Evolutionary conservation across 179 eudicot genomes (phyloP), one percentile per base, ranked within the genome.

Genomic region (Spinacia oleracea): DNA sequence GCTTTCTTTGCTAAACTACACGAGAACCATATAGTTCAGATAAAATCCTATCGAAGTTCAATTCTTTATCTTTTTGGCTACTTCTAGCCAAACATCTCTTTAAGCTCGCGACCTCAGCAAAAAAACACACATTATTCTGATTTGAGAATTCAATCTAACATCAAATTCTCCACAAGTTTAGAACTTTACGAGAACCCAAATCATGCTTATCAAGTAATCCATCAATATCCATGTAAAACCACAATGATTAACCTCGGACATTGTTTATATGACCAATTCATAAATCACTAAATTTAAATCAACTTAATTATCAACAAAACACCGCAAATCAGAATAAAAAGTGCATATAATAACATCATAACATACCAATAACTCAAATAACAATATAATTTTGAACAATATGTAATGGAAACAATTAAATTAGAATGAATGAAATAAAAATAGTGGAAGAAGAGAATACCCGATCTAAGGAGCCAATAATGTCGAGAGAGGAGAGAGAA

Each of bases 401-500:
- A 45, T 35, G 64, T 20, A 76, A 65, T 14, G 27, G 18, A 9
- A n/a, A 15, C 9, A 38, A 66, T 48, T 20, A 46, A 11, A 32
- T 20, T 21, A 7, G n/a, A 31, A 75, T 60, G 14, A 56, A 53
- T 53, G 23, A 53, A 53, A 53, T 53, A 0, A 53, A 50, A 25
- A n/a, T n/a, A 23, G 34, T 15, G 73, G 38, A 12, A 34, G 73
- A 48, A 23, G 3, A 8, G 70, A 76, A 9, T 88, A 94, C 97
- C 78, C 78, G 86, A 84, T 91, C 86, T 76, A 89, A 83, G 56
- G 94, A 84, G 50, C 82, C 76, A 76, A 92, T 88, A 70, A 94
- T 78, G 86, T 91, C 87, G 74, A 94, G 92, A 74, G 96, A 96
- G 78, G 93, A 90, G 77, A 92, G 74, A 68, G 82, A 80, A 82